Conservation (phyloP, 2,329 filamentous ascomycete genomes). For the Exophiala bonariae region DNA sequence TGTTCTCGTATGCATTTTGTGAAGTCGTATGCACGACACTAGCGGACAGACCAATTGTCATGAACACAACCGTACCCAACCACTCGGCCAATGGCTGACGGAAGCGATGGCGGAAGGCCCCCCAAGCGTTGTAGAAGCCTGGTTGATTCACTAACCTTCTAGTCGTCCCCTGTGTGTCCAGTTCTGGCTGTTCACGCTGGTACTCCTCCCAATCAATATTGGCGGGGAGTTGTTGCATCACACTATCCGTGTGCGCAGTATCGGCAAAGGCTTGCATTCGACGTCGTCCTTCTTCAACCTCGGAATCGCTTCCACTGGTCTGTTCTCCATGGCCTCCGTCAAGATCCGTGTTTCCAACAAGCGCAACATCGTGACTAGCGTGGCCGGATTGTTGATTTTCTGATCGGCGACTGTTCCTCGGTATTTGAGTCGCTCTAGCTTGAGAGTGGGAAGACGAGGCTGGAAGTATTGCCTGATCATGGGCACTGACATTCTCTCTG, state of each 20-base stretch:
- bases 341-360: neutral
- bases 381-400: neutral
- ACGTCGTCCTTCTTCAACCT: constrained; percentile 8
- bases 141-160: no score
- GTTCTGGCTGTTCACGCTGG: neutral
- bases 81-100: constrained; percentile 33
- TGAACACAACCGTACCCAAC: constrained; percentile 30
- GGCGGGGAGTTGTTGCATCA: neutral
- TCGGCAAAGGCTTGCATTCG: constrained; percentile 14
- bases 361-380: neutral
- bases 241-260: constrained; percentile 9
- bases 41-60: constrained; percentile 33
- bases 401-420: neutral
- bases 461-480: constrained; percentile 5
- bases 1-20: constrained; percentile 28
- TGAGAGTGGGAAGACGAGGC: no score
- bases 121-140: constrained; percentile 33
- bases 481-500: constrained; percentile 15
- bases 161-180: constrained; percentile 9
- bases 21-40: constrained; percentile 29
- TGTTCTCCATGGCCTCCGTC: neutral
- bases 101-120: constrained; percentile 27
- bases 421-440: no score
- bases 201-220: constrained; percentile 20
- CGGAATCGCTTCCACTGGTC: constrained; percentile 4